Evolutionary conservation across 495 filamentous ascomycete genomes (phyloP).

Genomic region (Hyaloscypha hepaticicola): DNA sequence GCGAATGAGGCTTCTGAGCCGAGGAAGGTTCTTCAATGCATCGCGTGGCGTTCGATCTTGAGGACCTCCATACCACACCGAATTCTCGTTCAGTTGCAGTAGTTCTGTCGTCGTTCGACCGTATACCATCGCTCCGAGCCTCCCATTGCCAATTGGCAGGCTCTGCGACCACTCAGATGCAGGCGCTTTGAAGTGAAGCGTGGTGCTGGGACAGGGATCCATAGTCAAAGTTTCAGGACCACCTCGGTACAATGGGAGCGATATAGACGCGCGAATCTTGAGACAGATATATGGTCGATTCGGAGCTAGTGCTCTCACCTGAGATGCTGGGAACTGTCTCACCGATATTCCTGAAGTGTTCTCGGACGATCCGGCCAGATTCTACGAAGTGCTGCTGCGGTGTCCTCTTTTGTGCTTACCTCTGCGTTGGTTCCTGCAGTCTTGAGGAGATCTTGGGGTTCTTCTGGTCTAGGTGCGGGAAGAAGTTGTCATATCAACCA

Average conservation of each 20-base stretch:
- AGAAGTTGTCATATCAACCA: neutral
- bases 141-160: conserved; percentile 48
- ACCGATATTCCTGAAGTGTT: neutral
- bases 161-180: conserved; percentile 28
- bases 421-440: neutral
- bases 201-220: conserved; percentile 2
- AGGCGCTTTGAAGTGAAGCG: conserved; percentile 18
- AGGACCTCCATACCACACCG: conserved; percentile 51
- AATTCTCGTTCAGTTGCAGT: conserved; percentile 53
- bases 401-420: neutral
- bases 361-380: neutral
- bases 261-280: neutral
- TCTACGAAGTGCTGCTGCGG: neutral
- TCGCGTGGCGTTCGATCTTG: conserved; percentile 45
- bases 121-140: conserved; percentile 51
- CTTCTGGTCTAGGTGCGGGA: neutral
- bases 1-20: conserved; percentile 42
- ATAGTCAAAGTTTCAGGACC: neutral
- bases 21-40: conserved; percentile 36
- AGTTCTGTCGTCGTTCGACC: conserved; percentile 46
- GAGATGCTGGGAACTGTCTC: neutral
- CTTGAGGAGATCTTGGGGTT: neutral
- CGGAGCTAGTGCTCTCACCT: neutral
- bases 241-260: neutral
- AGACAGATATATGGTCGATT: neutral